Evolutionary conservation across 306 rosid species (phyloP).

Genomic region (Rosa rugosa): DNA sequence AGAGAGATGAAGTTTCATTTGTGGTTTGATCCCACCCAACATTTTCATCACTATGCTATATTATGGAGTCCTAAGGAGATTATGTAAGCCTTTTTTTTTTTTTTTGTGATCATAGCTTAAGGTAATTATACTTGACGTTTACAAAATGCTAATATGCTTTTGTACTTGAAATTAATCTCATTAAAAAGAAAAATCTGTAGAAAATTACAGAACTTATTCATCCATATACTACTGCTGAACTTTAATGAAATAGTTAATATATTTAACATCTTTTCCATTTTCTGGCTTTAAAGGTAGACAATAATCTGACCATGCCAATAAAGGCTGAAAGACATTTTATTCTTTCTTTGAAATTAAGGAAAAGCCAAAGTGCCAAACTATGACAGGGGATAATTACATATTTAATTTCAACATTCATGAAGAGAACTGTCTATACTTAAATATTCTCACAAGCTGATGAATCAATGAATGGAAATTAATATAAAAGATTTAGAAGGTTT

Average conservation of each 20-base stretch:
- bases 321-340: neutral
- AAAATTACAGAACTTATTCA: neutral
- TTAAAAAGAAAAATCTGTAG: neutral
- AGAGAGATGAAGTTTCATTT: slow-evolving; percentile 96
- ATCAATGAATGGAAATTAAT: neutral
- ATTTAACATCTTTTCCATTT: neutral
- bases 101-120: neutral
- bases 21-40: slow-evolving; percentile 90
- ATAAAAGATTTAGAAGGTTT: neutral
- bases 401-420: slow-evolving; percentile 8
- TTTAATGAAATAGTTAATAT: neutral
- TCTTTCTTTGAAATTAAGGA: slow-evolving; percentile 20
- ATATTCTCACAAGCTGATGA: neutral
- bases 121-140: neutral
- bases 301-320: neutral
- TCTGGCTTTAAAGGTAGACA: neutral
- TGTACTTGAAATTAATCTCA: slow-evolving; percentile 7
- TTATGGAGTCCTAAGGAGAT: slow-evolving; percentile 84
- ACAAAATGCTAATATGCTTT: neutral
- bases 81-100: slow-evolving; percentile 47
- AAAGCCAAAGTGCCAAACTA: neutral
- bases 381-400: slow-evolving; percentile 2
- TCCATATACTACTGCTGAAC: neutral
- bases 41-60: slow-evolving; percentile 90
- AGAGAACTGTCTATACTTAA: neutral